Evolutionary conservation across 2,329 filamentous ascomycete species (phyloP), one percentile per base, ranked within the genome.

Genomic region (Xylaria polymorpha): DNA sequence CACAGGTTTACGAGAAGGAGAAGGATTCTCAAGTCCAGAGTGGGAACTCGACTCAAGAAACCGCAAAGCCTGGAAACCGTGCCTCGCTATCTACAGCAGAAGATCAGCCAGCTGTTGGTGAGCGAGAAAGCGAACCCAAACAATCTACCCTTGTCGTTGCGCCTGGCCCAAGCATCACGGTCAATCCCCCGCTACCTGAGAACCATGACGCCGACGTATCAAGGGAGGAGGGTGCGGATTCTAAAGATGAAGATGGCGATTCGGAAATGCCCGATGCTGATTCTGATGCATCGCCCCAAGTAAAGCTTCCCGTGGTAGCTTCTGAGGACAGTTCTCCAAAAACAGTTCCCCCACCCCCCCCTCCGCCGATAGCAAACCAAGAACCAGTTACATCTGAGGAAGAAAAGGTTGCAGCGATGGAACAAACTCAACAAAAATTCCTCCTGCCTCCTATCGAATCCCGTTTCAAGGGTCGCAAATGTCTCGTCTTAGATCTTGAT

Each of bases 401-500:
- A 41, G 79, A 80, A 66, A 78, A 80, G 73, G 72, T 81, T 69
- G 78, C 85, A 61, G 85, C 86, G 58, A 80, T 81, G 8, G 82
- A 82, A 29, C 82, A 82, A 81, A 67, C 76, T 8, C 35, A 88
- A 73, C 88, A 88, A 73, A 90, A 91, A 76, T 93, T 88, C 82
- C 85, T 99, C 43, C 83, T 99, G 64, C 94, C 94, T n/a, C 91
- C 94, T 0, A 88, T 95, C 73, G 86, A 90, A 48, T 91, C 93
- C 32, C 91, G 93, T 74, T 89, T 96, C 76, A 90, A 92, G 80
- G 94, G 94, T 35, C 91, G 93, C 78, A 99, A 99, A 81, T 99
- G 96, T 76, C 84, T 99, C 48, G 95, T 99, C 20, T 86, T 99
- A 55, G 96, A 99, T 83, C 84, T 99, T 70, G 96, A 99, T 75